Conservation (phyloP, 352 stramenopile species). For the Globisporangium middletonii region DNA sequence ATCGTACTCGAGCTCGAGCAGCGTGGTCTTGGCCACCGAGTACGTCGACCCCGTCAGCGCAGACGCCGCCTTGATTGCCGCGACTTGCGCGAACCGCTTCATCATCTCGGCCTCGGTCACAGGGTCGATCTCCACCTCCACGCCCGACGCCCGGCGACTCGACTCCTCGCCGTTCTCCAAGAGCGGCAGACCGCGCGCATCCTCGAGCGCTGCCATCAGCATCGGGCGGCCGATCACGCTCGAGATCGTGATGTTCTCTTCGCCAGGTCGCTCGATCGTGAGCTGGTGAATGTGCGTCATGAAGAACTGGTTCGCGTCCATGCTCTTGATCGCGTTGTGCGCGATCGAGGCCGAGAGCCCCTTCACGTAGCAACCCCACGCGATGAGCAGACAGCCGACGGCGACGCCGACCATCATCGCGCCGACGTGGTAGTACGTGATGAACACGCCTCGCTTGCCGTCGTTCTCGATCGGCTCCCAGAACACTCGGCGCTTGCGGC, state of each 20-base stretch:
- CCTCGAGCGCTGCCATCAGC: slow-evolving; percentile 39
- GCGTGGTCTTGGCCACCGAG: slow-evolving; percentile 21
- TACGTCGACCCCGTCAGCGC: slow-evolving; percentile 26
- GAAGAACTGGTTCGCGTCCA: slow-evolving; percentile 59
- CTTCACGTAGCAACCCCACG: slow-evolving; percentile 73
- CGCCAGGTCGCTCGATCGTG: slow-evolving; percentile 55
- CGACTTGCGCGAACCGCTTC: slow-evolving; percentile 59
- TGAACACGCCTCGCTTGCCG: slow-evolving; percentile 71
- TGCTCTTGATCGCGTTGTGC: slow-evolving; percentile 53
- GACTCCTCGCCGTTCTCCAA: slow-evolving; percentile 39
- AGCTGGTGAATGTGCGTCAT: slow-evolving; percentile 61
- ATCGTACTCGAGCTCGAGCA: slow-evolving; percentile 33
- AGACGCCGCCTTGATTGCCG: slow-evolving; percentile 39
- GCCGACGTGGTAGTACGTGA: slow-evolving; percentile 71
- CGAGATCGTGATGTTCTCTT: slow-evolving; percentile 73
- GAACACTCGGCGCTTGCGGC: slow-evolving; percentile 29
- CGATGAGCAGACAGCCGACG: slow-evolving; percentile 45
- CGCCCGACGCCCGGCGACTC: slow-evolving; percentile 19
- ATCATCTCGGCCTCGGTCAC: slow-evolving; percentile 52
- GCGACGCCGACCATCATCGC: slow-evolving; percentile 46
- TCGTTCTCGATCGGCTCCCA: slow-evolving; percentile 74
- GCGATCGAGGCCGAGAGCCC: slow-evolving; percentile 61
- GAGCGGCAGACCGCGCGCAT: slow-evolving; percentile 23
- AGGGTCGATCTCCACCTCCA: slow-evolving; percentile 27
- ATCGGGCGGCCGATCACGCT: slow-evolving; percentile 60